A percentile compares a stretch with the other conserved stretches of the same genome.
Evolutionary conservation across 2,329 filamentous ascomycete species (phyloP).

Genomic region (Graphilbum sp.): DNA sequence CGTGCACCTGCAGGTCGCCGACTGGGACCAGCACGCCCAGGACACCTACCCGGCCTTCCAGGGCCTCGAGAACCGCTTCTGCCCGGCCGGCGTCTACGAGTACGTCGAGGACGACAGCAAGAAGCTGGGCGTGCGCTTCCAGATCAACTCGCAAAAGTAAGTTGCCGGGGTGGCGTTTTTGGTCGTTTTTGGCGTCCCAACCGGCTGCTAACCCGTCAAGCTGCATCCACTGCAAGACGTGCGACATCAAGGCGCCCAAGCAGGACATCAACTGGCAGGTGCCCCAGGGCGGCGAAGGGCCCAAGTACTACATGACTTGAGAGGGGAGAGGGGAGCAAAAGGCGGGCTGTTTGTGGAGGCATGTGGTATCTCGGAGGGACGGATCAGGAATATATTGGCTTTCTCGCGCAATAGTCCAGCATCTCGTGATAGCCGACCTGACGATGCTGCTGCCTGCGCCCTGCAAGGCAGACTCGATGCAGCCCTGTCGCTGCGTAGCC

Average conservation of each 20-base stretch:
- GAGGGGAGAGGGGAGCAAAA: background rate
- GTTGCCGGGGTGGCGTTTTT: constrained; percentile 21
- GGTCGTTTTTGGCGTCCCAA: background rate
- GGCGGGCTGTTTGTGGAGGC: background rate
- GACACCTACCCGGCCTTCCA: constrained; percentile 76
- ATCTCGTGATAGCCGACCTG: no score
- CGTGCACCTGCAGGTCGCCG: constrained; percentile 83
- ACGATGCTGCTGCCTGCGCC: no score
- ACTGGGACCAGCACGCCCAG: constrained; percentile 82
- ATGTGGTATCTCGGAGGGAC: no score
- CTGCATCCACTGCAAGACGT: constrained; percentile 99
- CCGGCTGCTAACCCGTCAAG: constrained; percentile 25
- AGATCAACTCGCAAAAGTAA: constrained; percentile 96
- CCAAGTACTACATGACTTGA: constrained; percentile 55
- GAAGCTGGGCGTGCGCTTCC: constrained; percentile 78
- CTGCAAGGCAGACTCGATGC: no score
- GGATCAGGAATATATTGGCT: no score
- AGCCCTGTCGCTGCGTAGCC: no score
- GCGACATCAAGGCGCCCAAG: constrained; percentile 91
- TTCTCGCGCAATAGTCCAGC: no score
- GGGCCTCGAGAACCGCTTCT: constrained; percentile 91
- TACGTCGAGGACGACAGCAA: constrained; percentile 88
- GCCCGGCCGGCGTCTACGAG: constrained; percentile 93
- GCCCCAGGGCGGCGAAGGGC: constrained; percentile 74
- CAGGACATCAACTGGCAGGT: constrained; percentile 98